Conservation (phyloP, 306 rosid genomes). For the Sphenostylis stenocarpa region DNA sequence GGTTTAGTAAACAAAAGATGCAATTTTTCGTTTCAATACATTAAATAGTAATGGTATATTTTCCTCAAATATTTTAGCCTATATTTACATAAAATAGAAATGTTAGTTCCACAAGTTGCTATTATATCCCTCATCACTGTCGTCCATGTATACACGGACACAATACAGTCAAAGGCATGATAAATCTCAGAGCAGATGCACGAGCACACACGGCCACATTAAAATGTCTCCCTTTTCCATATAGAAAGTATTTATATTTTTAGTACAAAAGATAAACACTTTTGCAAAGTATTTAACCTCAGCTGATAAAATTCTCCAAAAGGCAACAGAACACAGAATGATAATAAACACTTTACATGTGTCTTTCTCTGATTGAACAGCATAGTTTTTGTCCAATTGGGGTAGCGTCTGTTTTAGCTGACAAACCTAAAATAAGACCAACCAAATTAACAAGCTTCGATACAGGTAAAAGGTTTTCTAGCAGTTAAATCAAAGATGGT, state of each 20-base stretch:
- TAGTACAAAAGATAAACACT: too few relatives aligned
- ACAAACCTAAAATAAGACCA: slow-evolving; percentile 56
- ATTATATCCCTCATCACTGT: slow-evolving; percentile 15
- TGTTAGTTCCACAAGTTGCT: slow-evolving; percentile 22
- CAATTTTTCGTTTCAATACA: slow-evolving; percentile 19
- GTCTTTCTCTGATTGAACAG: slow-evolving; percentile 75
- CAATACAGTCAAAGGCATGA: neutral
- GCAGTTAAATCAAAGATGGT: slow-evolving; percentile 9
- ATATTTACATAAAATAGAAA: slow-evolving; percentile 22
- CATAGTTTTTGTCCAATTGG: slow-evolving; percentile 82
- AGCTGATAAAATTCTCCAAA: slow-evolving; percentile 12
- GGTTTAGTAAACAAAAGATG: neutral
- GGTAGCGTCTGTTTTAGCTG: slow-evolving; percentile 72
- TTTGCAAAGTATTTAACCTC: neutral
- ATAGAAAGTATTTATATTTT: neutral
- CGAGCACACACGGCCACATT: neutral
- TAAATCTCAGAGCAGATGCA: slow-evolving; percentile 20
- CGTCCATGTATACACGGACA: slow-evolving; percentile 12
- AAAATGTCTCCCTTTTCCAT: neutral
- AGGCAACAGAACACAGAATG: slow-evolving; percentile 26
- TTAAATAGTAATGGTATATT: neutral
- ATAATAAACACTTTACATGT: slow-evolving; percentile 49
- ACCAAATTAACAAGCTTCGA: slow-evolving; percentile 20
- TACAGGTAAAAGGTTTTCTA: neutral
- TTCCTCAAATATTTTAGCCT: neutral